These are phyloP conservation scores for Sambucus nigra DNA, from an alignment of 129 eudicot genomes.

Conservation along the genomic window DNA sequence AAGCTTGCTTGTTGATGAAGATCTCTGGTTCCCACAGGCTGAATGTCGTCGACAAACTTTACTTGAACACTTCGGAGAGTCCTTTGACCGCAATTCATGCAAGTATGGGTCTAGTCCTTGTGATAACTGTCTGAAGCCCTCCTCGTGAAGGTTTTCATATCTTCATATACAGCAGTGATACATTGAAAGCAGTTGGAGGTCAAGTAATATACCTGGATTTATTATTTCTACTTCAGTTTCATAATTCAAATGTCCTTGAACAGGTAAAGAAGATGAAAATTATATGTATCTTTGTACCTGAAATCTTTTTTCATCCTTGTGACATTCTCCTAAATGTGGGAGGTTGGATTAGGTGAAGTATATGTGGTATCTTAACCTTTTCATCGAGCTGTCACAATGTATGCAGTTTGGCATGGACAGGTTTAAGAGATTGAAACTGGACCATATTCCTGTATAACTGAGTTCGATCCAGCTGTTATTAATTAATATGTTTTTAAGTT, in stretches of 20 bases:
- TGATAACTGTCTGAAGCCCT: slow-evolving; percentile 74
- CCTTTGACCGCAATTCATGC: slow-evolving; percentile 55
- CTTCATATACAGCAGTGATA: not conserved
- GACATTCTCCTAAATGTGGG: not conserved
- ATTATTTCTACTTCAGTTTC: not conserved
- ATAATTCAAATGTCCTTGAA: no score
- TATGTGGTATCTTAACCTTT: not conserved
- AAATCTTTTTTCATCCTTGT: not conserved
- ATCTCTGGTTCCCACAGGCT: slow-evolving; percentile 32
- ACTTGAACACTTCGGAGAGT: slow-evolving; percentile 87
- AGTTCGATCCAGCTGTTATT: not conserved
- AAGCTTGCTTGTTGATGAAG: not conserved
- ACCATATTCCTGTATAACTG: not conserved
- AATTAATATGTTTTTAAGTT: no score
- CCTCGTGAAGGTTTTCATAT: slow-evolving; percentile 23
- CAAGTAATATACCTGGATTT: not conserved
- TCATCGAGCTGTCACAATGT: no score
- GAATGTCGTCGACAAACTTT: slow-evolving; percentile 75
- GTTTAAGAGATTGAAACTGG: not conserved
- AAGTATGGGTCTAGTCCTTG: slow-evolving; percentile 74
- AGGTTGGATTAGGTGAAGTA: not conserved
- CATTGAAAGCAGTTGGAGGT: not conserved
- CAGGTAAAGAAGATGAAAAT: not conserved
- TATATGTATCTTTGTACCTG: not conserved
- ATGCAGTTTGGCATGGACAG: not conserved